Percentiles rank a stretch among this genome's conserved stretches.
These are phyloP conservation scores for Pseudocercospora pini-densiflorae DNA, from an alignment of 2,329 filamentous ascomycete genomes.

Conservation along the genomic window DNA sequence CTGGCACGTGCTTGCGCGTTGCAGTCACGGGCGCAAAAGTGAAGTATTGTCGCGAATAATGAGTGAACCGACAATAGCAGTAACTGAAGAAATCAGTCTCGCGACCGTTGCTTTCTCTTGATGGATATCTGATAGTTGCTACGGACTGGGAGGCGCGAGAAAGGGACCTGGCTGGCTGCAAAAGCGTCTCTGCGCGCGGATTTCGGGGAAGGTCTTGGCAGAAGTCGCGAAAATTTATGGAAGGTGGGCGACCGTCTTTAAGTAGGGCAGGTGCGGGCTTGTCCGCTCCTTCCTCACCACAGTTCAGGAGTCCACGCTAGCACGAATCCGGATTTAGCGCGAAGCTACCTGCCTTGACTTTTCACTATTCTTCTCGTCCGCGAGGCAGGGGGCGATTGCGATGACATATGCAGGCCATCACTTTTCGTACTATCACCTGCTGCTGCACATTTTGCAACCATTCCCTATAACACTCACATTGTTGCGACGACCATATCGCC, in stretches of 20 bases:
- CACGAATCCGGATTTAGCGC: neutral
- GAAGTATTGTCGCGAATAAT: neutral
- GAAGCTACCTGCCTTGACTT: neutral
- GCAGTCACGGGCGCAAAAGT: constrained; percentile 16
- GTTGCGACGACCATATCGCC: neutral
- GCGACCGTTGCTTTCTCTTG: constrained; percentile 10
- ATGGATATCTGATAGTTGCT: constrained; percentile 11
- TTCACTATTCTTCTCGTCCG: neutral
- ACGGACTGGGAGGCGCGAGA: constrained; percentile 1
- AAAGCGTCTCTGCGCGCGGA: neutral
- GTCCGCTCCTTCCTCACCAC: neutral
- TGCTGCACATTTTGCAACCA: neutral
- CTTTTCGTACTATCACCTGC: neutral
- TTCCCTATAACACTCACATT: neutral
- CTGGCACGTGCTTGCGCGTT: constrained; percentile 18
- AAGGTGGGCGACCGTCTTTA: neutral
- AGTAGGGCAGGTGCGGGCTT: neutral
- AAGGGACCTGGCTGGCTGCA: neutral
- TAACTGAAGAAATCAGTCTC: constrained; percentile 8
- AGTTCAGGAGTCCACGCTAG: neutral
- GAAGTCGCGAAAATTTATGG: neutral
- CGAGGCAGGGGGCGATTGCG: neutral
- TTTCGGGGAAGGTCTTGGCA: neutral
- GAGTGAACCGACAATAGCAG: constrained; percentile 2
- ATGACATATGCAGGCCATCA: neutral